A percentile compares a stretch with the other conserved stretches of the same genome.
phyloP scores from a whole-genome alignment of 371 early-diverging fungal species.

The Conidiobolus incongruus region DNA sequence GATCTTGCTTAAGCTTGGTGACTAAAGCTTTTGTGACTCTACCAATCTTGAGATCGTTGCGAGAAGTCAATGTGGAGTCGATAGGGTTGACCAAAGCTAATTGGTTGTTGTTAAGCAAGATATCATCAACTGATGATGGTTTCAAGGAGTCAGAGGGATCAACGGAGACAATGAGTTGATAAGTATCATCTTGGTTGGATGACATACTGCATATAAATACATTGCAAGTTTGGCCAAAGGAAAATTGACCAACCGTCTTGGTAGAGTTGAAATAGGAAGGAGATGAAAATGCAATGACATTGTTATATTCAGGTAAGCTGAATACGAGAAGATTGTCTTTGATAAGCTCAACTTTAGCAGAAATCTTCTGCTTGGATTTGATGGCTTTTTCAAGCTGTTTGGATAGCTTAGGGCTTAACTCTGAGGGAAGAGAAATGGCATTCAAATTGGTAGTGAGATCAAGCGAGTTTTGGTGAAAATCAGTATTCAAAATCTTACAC shows the following conservation, averaged over 20 bases:
- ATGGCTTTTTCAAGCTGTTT: too few species aligned
- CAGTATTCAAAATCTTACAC: too few species aligned
- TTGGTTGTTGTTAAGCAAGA: constrained; percentile 7
- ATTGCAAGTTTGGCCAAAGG: constrained; percentile 16
- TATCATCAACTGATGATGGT: not conserved
- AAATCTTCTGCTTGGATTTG: too few species aligned
- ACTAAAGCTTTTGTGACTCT: constrained; percentile 22
- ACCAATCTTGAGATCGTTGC: constrained; percentile 27
- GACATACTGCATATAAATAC: constrained; percentile 24
- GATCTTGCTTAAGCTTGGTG: constrained; percentile 21
- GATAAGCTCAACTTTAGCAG: constrained; percentile 31
- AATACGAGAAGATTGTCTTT: constrained; percentile 53
- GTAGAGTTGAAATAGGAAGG: constrained; percentile 20
- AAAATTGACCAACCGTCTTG: constrained; percentile 27
- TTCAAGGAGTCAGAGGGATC: too few species aligned
- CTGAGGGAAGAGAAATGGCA: too few species aligned
- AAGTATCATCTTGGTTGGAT: constrained; percentile 8
- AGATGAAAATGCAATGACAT: constrained; percentile 26
- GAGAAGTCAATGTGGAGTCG: constrained; percentile 18
- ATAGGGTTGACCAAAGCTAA: constrained; percentile 19
- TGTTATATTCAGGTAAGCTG: constrained; percentile 22
- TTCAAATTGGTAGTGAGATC: too few species aligned
- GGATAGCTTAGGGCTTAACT: too few species aligned
- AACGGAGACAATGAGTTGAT: not conserved
- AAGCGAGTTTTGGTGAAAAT: too few species aligned